Evolutionary conservation across 2,329 filamentous ascomycete species (phyloP), one percentile per base, ranked within the genome.

Genomic region (Karstenula rhodostoma): DNA sequence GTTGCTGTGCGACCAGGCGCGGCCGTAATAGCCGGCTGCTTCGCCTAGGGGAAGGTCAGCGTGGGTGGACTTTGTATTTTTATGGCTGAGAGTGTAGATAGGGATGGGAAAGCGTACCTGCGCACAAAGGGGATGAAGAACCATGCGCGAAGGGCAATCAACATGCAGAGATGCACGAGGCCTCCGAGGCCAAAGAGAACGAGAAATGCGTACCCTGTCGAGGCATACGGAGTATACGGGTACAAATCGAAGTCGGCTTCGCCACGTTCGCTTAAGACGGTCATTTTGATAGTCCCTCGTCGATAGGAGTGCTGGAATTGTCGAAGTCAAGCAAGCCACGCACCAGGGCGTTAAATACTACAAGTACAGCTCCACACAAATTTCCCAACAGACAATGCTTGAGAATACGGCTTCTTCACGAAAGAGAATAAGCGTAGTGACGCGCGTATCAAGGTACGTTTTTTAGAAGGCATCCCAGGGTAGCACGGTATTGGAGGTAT

Each of bases 51-150:
- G 19, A 10, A 0, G 19, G 9, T 52, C 5, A 51, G 48, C 8
- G 29, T 37, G 29, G 2, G 17, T 51, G n/a, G 25, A n/a, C 2
- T 37, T 13, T 17, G 32, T 1, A 12, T 7, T 35, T 15, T 13
- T 12, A 19, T 5, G 40, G 4, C 9, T 5, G 40, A 5, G n/a
- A 27, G 7, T n/a, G 22, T 10, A 9, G 22, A n/a, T 15, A 8
- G 2, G 12, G 2, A 17, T 27, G 13, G 7, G 25, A 13, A 17
- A 7, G 29, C 35, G 15, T 75, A 85, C 83, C 84, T n/a, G 80
- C 55, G 25, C 81, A 83, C 59, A 53, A 86, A 83, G 0, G 84
- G 81, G 3, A 83, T 79, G 64, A 84, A 82, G 66, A 82, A 86
- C 80, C 81, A 85, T 25, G 57, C 58, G 37, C 60, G 58, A 1